A percentile compares a stretch with the other conserved stretches of the same genome.
Conservation (phyloP, 2,329 filamentous ascomycete species). For the Didymella arachidicola region DNA sequence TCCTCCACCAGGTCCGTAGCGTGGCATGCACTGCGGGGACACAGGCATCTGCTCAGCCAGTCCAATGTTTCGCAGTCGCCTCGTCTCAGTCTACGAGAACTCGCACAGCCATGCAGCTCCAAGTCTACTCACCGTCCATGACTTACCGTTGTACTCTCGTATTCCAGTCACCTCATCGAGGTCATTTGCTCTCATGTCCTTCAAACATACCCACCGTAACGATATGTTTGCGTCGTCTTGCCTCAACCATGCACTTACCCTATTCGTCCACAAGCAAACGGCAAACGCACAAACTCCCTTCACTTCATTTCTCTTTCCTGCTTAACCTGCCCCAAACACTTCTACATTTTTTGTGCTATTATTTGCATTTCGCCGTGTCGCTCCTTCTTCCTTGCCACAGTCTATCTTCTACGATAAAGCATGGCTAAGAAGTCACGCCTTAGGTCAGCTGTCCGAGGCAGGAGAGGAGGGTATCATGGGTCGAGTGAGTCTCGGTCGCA, state of each 20-base stretch:
- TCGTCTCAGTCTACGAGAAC: no score
- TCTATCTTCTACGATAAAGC: background rate
- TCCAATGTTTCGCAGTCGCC: no score
- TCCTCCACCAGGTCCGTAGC: no score
- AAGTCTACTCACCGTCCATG: background rate
- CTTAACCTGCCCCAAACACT: background rate
- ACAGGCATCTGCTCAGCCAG: no score
- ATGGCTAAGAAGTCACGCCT: conserved; percentile 19
- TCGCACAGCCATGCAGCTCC: background rate
- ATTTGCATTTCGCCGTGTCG: background rate
- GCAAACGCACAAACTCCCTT: conserved; percentile 1
- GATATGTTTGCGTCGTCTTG: background rate
- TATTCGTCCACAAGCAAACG: conserved; percentile 6
- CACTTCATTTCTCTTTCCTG: background rate
- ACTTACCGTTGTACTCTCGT: background rate
- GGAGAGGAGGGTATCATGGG: background rate
- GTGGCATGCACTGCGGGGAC: no score
- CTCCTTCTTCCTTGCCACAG: background rate
- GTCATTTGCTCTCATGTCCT: background rate
- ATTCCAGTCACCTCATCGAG: background rate
- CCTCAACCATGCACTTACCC: background rate
- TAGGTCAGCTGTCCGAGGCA: conserved; percentile 3
- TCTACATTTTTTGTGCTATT: background rate
- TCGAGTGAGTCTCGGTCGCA: background rate
- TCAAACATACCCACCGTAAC: no score